Evolutionary conservation across 2,329 filamentous ascomycete genomes (phyloP).

Genomic region (Fusarium neocosmosporiellum): DNA sequence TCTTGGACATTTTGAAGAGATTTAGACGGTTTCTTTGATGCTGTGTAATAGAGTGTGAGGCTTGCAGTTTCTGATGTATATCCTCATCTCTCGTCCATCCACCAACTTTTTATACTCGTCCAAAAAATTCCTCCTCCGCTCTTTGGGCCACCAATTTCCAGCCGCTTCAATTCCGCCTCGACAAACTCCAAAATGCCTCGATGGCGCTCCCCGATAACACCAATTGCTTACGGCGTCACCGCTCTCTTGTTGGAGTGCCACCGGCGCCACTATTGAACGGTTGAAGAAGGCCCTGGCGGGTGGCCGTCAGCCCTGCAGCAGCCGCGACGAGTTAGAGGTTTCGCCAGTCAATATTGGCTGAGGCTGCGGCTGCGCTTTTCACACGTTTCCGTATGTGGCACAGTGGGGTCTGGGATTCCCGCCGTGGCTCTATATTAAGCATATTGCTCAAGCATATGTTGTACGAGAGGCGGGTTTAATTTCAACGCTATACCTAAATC

Average conservation of each 20-base stretch:
- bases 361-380: background rate
- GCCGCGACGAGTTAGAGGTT: background rate
- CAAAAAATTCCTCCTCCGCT: background rate
- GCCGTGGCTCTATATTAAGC: conserved; percentile 1
- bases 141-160: background rate
- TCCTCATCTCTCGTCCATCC: background rate
- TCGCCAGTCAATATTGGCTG: background rate
- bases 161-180: conserved; percentile 2
- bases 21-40: background rate
- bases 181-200: background rate
- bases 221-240: conserved; percentile 1
- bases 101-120: conserved; percentile 8
- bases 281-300: background rate
- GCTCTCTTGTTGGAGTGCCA: background rate
- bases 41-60: background rate
- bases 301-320: background rate
- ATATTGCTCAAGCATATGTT: conserved; percentile 1
- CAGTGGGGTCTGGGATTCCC: background rate
- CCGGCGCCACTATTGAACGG: conserved; percentile 1
- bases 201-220: background rate
- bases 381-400: background rate
- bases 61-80: background rate
- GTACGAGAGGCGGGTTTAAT: background rate
- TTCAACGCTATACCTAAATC: background rate
- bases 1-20: conserved; percentile 2